Evolutionary conservation across 306 rosid genomes (phyloP).

Genomic region (Inga oerstediana): DNA sequence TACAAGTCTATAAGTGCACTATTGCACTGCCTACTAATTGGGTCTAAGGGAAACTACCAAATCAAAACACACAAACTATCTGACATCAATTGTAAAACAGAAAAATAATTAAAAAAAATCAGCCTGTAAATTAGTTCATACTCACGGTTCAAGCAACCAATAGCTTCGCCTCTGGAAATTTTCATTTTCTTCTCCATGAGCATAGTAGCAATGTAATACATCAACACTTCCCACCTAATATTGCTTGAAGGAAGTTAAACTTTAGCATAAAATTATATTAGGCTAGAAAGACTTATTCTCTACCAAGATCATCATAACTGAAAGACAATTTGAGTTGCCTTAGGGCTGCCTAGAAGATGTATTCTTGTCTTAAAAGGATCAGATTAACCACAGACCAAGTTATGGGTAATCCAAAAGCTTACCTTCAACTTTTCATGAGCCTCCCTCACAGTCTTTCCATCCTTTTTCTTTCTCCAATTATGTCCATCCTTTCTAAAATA

Average conservation of each 20-base stretch:
- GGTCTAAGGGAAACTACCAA: slow-evolving; percentile 14
- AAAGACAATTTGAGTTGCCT: not conserved
- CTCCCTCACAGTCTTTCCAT: slow-evolving; percentile 91
- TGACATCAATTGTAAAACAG: slow-evolving; percentile 23
- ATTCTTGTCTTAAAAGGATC: slow-evolving; percentile 10
- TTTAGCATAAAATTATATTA: slow-evolving; percentile 25
- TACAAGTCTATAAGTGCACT: not conserved
- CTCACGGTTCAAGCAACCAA: slow-evolving; percentile 95
- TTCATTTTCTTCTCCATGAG: slow-evolving; percentile 91
- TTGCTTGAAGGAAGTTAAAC: slow-evolving; percentile 44
- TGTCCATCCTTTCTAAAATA: slow-evolving; percentile 93
- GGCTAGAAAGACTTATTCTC: slow-evolving; percentile 19
- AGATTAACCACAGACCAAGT: slow-evolving; percentile 23
- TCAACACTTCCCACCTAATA: slow-evolving; percentile 89
- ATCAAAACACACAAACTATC: not conserved
- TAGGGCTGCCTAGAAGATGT: not conserved
- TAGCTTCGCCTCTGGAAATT: slow-evolving; percentile 92
- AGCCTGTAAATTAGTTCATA: slow-evolving; percentile 29
- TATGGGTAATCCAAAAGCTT: slow-evolving; percentile 30
- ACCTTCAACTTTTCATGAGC: slow-evolving; percentile 96
- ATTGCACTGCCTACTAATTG: slow-evolving; percentile 19
- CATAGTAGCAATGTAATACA: slow-evolving; percentile 87
- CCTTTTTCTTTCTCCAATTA: slow-evolving; percentile 91
- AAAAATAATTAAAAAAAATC: slow-evolving; percentile 14
- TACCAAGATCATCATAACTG: slow-evolving; percentile 6